Conservation (phyloP, 2,329 filamentous ascomycete species). For the Claviceps quebecensis region DNA sequence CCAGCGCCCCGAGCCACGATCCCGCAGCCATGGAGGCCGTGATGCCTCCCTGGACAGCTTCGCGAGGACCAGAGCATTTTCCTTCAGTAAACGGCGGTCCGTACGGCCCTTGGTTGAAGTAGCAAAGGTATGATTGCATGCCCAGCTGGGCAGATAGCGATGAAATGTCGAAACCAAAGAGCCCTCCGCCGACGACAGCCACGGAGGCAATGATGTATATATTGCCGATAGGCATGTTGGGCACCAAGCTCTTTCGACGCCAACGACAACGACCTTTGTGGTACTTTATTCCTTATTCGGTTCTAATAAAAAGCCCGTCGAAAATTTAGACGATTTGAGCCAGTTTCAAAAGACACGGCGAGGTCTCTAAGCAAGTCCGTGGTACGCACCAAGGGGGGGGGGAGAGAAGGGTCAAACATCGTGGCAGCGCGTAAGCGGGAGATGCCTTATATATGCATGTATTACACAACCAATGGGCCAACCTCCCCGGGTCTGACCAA, state of each 20-base stretch:
- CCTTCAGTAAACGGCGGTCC: constrained; percentile 18
- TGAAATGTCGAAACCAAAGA: constrained; percentile 56
- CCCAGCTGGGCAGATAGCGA: constrained; percentile 35
- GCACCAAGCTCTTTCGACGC: not conserved
- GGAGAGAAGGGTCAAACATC: not conserved
- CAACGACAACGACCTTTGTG: no score
- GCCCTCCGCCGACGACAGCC: constrained; percentile 25
- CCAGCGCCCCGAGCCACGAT: constrained; percentile 33
- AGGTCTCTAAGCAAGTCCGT: not conserved
- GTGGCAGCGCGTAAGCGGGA: not conserved
- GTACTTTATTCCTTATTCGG: not conserved
- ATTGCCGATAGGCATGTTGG: constrained; percentile 18
- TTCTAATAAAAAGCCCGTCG: not conserved
- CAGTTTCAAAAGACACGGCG: not conserved
- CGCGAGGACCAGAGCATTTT: constrained; percentile 20
- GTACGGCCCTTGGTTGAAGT: constrained; percentile 23
- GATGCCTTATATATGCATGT: not conserved
- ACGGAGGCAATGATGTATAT: constrained; percentile 22
- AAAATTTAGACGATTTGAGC: not conserved
- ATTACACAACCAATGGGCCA: not conserved
- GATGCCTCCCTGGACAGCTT: constrained; percentile 36
- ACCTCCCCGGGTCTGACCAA: no score
- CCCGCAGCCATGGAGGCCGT: constrained; percentile 37
- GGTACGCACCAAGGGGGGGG: not conserved
- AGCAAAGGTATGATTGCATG: constrained; percentile 23